Conservation (phyloP, 192 early-diverging fungal species). For the Rhizophagus sp. region DNA sequence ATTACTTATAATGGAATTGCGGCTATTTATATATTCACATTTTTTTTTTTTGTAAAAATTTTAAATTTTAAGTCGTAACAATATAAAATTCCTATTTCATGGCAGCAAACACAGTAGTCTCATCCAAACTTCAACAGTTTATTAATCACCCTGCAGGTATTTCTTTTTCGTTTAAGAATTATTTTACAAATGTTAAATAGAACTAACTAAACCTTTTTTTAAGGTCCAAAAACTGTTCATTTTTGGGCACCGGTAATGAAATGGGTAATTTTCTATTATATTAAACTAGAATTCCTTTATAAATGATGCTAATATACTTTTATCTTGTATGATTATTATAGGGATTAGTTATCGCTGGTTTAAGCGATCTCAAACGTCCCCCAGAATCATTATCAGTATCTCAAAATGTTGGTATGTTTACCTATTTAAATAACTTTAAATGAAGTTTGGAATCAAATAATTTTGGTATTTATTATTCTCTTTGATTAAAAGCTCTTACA, state of each 20-base stretch:
- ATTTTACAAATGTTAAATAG: no score
- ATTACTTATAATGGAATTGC: no score
- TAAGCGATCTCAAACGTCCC: slow-evolving; percentile 86
- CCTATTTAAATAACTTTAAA: no score
- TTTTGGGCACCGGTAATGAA: slow-evolving; percentile 97
- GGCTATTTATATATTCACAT: no score
- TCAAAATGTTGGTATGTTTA: slow-evolving; percentile 68
- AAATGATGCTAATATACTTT: neutral
- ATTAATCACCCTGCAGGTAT: slow-evolving; percentile 64
- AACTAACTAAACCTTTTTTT: neutral
- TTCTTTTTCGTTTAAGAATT: neutral
- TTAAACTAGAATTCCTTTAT: neutral
- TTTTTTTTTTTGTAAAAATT: no score
- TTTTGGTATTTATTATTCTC: neutral
- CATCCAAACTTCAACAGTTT: slow-evolving; percentile 42
- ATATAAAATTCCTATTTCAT: neutral
- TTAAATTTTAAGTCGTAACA: no score
- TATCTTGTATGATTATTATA: slow-evolving; percentile 30
- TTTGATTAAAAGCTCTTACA: slow-evolving; percentile 62
- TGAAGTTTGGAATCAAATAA: neutral
- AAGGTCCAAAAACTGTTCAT: slow-evolving; percentile 96
- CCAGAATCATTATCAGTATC: slow-evolving; percentile 85
- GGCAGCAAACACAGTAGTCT: neutral
- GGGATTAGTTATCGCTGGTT: slow-evolving; percentile 91
- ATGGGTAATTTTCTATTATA: slow-evolving; percentile 63